Conservation (phyloP, 2,329 filamentous ascomycete genomes). For the Aspergillus calidoustus region DNA sequence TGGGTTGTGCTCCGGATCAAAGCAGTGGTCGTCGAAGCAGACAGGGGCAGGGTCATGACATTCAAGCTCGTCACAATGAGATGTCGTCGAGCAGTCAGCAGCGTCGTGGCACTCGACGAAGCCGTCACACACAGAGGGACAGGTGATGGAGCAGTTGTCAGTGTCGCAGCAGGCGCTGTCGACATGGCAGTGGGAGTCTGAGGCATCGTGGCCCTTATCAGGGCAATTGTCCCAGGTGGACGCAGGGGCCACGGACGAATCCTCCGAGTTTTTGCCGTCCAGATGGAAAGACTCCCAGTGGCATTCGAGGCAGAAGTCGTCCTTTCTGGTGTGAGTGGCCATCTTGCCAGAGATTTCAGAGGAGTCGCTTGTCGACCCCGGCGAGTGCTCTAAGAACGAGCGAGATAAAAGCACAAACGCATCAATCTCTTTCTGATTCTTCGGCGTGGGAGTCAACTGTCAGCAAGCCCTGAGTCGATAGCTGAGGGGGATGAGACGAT, state of each 20-base stretch:
- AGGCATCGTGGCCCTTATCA: conserved; percentile 34
- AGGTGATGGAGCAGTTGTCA: conserved; percentile 43
- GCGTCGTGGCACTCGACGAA: conserved; percentile 45
- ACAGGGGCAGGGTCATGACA: conserved; percentile 38
- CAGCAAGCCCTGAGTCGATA: conserved; percentile 7
- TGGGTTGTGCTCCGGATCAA: conserved; percentile 22
- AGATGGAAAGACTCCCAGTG: conserved; percentile 47
- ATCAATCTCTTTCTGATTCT: conserved; percentile 14
- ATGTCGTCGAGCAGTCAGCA: conserved; percentile 44
- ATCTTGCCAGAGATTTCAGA: conserved; percentile 28
- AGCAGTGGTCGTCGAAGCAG: conserved; percentile 48
- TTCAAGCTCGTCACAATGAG: conserved; percentile 34
- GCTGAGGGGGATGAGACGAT: conserved; percentile 6
- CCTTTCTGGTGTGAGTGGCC: conserved; percentile 36
- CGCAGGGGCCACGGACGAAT: conserved; percentile 26
- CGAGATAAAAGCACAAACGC: conserved; percentile 12
- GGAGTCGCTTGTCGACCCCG: conserved; percentile 2
- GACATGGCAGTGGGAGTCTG: conserved; percentile 31
- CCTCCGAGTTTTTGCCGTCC: conserved; percentile 34
- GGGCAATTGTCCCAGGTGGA: conserved; percentile 35
- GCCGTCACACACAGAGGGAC: conserved; percentile 47
- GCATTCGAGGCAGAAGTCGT: conserved; percentile 47
- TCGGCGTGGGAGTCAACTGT: neutral
- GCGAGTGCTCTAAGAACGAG: conserved; percentile 12
- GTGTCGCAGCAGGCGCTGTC: conserved; percentile 46